Percentiles rank a stretch among this genome's conserved stretches.
These are phyloP conservation scores for Baffinella frigidus DNA, from an alignment of 208 protist species.

Conservation along the genomic window DNA sequence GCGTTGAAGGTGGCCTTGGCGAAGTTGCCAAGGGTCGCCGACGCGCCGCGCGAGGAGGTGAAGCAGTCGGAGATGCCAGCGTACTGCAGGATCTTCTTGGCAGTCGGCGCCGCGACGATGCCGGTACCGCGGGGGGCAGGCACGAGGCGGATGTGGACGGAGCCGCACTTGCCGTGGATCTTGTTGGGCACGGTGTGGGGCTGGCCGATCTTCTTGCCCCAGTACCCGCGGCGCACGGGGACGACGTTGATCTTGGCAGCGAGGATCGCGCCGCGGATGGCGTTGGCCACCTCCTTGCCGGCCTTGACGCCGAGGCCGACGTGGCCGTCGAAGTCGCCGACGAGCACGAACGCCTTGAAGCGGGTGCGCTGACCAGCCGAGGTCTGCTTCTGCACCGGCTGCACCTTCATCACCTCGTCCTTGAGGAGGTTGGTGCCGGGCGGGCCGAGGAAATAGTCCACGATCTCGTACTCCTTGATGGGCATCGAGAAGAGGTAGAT, in stretches of 20 bases:
- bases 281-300: constrained; percentile 98
- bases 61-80: constrained; percentile 98
- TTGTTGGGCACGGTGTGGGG: constrained; percentile 99
- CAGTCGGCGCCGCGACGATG: constrained; percentile 93
- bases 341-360: constrained; percentile 99
- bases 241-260: constrained; percentile 96
- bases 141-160: constrained; percentile 93
- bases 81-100: constrained; percentile 97
- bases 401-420: constrained; percentile 97
- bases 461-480: constrained; percentile 99
- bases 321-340: constrained; percentile 97
- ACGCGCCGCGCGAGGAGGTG: constrained; percentile 93
- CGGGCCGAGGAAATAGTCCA: constrained; percentile 91
- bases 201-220: constrained; percentile 97
- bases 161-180: constrained; percentile 98
- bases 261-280: constrained; percentile 96
- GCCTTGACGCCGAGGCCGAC: constrained; percentile 97
- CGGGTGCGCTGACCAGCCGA: constrained; percentile 98
- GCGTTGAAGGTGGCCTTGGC: constrained; percentile 98
- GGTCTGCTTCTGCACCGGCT: constrained; percentile 99
- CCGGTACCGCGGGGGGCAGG: constrained; percentile 99
- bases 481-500: constrained; percentile 99
- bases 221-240: constrained; percentile 98
- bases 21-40: constrained; percentile 98
- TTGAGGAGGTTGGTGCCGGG: constrained; percentile 76